These are phyloP conservation scores for Neurospora sublineolata DNA, from an alignment of 495 filamentous ascomycete genomes.

Conservation along the genomic window DNA sequence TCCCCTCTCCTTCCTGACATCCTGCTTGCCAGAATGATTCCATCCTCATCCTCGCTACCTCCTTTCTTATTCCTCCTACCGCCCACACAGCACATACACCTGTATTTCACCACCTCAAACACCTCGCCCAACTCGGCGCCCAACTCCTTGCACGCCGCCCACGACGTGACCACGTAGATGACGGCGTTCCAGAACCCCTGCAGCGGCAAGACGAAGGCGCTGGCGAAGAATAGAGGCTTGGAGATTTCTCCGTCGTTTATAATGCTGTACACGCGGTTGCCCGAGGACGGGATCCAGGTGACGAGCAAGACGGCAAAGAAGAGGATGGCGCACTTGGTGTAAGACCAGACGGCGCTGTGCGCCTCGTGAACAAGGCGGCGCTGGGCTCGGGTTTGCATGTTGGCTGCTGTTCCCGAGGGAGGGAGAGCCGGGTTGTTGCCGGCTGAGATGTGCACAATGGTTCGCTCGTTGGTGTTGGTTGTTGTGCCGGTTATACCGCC, in stretches of 20 bases:
- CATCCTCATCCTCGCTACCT: not conserved
- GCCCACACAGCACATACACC: not conserved
- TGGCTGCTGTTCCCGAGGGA: not conserved
- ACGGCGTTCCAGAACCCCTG: constrained; percentile 82
- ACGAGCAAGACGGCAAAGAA: constrained; percentile 75
- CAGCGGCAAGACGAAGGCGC: constrained; percentile 66
- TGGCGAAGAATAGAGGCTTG: constrained; percentile 55
- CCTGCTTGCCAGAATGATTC: not conserved
- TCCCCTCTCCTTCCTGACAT: not conserved
- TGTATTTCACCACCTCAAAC: not conserved
- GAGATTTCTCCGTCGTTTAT: constrained; percentile 39
- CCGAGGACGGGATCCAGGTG: constrained; percentile 75
- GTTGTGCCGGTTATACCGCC: not conserved
- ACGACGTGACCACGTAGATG: constrained; percentile 62
- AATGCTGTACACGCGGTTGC: constrained; percentile 67
- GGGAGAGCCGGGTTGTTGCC: not conserved
- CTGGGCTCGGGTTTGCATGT: constrained; percentile 7
- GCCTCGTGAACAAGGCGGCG: constrained; percentile 21
- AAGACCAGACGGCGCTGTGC: constrained; percentile 57
- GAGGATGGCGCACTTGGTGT: constrained; percentile 71
- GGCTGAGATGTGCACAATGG: not conserved
- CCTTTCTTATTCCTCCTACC: not conserved
- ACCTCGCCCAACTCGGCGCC: constrained; percentile 5
- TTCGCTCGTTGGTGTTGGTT: not conserved
- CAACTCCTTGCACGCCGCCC: constrained; percentile 32